Conservation (phyloP, 2,329 filamentous ascomycete genomes). For the Fusarium tupiense region DNA sequence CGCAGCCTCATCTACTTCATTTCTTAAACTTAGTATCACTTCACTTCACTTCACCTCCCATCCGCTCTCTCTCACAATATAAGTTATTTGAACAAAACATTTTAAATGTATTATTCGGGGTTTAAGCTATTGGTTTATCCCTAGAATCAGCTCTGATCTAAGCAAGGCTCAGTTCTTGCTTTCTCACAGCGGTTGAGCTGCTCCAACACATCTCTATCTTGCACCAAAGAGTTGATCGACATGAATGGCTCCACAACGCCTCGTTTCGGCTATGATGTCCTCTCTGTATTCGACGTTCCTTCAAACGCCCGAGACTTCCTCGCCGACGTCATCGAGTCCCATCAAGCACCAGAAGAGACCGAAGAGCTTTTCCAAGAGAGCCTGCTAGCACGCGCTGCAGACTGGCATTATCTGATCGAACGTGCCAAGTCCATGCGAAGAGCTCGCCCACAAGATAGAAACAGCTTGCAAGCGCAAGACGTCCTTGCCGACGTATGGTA, state of each 20-base stretch:
- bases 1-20: background rate
- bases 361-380: constrained; percentile 44
- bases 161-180: background rate
- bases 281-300: constrained; percentile 48
- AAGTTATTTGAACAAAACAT: background rate
- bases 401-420: constrained; percentile 49
- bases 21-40: background rate
- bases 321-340: constrained; percentile 43
- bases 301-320: constrained; percentile 47
- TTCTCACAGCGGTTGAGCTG: background rate
- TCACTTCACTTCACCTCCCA: background rate
- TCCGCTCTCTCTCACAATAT: background rate
- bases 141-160: background rate
- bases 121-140: background rate
- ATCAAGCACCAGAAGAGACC: constrained; percentile 42
- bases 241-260: constrained; percentile 23
- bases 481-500: constrained; percentile 46
- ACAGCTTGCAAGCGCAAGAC: constrained; percentile 47
- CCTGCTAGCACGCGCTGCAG: constrained; percentile 47
- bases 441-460: constrained; percentile 6
- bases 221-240: constrained; percentile 12
- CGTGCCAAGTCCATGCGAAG: constrained; percentile 46
- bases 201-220: background rate
- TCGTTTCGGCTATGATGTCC: constrained; percentile 41
- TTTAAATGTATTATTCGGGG: background rate